These are phyloP conservation scores for Geosmithia flava DNA, from an alignment of 2,329 filamentous ascomycete genomes.

Conservation along the genomic window DNA sequence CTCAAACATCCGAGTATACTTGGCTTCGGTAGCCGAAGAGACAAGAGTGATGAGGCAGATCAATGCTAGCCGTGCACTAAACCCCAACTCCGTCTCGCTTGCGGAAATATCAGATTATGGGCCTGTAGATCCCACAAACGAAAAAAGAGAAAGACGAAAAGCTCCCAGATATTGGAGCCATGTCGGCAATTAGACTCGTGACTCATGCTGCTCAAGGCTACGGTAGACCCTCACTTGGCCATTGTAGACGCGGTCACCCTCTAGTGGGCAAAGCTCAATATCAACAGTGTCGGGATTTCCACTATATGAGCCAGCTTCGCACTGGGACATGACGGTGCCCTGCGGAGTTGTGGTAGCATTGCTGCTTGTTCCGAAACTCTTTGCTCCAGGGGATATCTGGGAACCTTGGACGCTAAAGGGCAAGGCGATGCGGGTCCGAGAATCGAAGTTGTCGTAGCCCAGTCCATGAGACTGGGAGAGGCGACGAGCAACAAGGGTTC, in stretches of 20 bases:
- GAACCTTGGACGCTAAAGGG: slow-evolving; percentile 4
- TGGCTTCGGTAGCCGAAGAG: not conserved
- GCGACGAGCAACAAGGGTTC: slow-evolving; percentile 37
- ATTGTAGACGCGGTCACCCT: slow-evolving; percentile 7
- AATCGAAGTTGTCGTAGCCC: slow-evolving; percentile 2
- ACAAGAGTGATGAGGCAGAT: not conserved
- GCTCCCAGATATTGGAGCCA: not conserved
- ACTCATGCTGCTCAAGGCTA: slow-evolving; percentile 17
- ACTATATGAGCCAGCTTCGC: slow-evolving; percentile 8
- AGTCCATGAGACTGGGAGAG: slow-evolving; percentile 16
- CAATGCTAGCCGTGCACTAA: not conserved
- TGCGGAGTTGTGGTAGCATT: slow-evolving; percentile 7
- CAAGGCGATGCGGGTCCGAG: not conserved
- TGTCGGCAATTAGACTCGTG: slow-evolving; percentile 11
- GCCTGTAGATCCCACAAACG: not conserved
- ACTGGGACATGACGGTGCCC: slow-evolving; percentile 11
- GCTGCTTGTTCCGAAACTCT: not conserved
- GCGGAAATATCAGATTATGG: slow-evolving; percentile 1
- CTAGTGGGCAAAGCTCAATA: slow-evolving; percentile 17
- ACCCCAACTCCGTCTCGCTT: not conserved
- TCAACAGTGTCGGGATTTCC: slow-evolving; percentile 13
- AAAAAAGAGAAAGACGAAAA: not conserved
- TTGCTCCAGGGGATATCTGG: not conserved
- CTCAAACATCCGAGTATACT: not conserved
- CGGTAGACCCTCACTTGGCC: slow-evolving; percentile 15